Evolutionary conservation across 805 yeast genomes (phyloP).

Genomic region (Kurtzmaniella fragi): DNA sequence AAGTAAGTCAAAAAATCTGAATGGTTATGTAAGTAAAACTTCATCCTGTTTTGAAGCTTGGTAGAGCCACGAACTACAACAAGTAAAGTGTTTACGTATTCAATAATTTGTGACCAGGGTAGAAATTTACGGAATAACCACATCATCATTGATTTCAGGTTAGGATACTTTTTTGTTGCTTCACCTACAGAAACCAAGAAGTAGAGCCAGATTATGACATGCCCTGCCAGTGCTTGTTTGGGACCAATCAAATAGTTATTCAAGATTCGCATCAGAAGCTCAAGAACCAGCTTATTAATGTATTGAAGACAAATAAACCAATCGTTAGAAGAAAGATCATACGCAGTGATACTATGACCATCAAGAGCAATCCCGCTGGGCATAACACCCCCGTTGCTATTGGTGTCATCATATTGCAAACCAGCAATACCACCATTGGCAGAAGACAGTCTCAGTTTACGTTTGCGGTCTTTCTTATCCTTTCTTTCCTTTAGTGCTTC

Average conservation of each 20-base stretch:
- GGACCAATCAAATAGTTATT: conserved; percentile 69
- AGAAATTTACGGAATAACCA: conserved; percentile 51
- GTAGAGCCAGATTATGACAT: conserved; percentile 72
- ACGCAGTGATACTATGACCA: conserved; percentile 26
- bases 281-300: conserved; percentile 59
- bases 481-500: conserved; percentile 67
- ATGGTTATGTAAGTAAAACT: conserved; percentile 1
- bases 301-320: conserved; percentile 58
- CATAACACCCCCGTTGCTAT: conserved; percentile 12
- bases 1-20: conserved; percentile 44
- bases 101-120: conserved; percentile 66
- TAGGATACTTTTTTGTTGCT: conserved; percentile 43
- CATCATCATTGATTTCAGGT: conserved; percentile 41
- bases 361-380: conserved; percentile 17
- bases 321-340: conserved; percentile 31
- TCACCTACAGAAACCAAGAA: conserved; percentile 62
- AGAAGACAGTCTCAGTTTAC: conserved; percentile 31
- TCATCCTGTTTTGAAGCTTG: conserved; percentile 14
- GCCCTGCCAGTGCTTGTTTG: conserved; percentile 63
- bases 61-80: conserved; percentile 22
- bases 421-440: conserved; percentile 3
- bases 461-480: conserved; percentile 65
- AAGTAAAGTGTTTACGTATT: conserved; percentile 57
- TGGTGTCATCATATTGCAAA: conserved; percentile 11
- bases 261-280: conserved; percentile 63